Percentiles rank a stretch among this genome's conserved stretches.
Conservation (phyloP, 345 rosid species). For the Cardamine resedifolia region DNA sequence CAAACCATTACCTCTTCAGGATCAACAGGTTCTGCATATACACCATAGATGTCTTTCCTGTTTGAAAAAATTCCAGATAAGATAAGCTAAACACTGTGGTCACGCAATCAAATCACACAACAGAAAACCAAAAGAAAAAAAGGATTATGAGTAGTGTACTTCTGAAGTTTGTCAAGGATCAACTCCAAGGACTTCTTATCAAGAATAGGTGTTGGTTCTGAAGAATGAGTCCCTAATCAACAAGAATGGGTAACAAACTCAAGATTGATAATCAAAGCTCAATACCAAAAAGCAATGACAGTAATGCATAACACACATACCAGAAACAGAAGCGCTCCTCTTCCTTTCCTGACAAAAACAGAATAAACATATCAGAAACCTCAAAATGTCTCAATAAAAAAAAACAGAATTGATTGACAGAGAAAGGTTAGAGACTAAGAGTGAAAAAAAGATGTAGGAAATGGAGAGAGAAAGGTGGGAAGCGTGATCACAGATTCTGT, state of each 20-base stretch:
- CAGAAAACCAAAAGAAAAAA: neutral
- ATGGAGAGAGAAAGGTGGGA: constrained; percentile 59
- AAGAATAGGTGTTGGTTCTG: constrained; percentile 57
- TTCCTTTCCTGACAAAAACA: constrained; percentile 56
- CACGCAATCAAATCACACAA: neutral
- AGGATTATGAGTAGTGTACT: constrained; percentile 44
- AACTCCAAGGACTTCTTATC: constrained; percentile 78
- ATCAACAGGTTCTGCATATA: constrained; percentile 93
- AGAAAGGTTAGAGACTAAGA: constrained; percentile 9
- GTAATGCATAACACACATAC: constrained; percentile 40
- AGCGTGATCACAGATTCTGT: constrained; percentile 84
- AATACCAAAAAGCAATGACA: constrained; percentile 10
- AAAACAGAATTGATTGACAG: constrained; percentile 40
- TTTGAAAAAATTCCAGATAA: constrained; percentile 37
- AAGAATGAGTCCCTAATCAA: constrained; percentile 51
- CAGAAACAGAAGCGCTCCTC: constrained; percentile 51
- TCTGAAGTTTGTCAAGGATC: constrained; percentile 92
- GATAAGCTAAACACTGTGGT: constrained; percentile 24
- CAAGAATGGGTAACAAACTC: constrained; percentile 21
- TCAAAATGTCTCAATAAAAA: neutral
- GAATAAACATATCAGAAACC: constrained; percentile 28
- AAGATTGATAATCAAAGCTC: constrained; percentile 24
- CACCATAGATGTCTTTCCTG: constrained; percentile 97
- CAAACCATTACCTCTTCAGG: constrained; percentile 72
- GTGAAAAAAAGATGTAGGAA: constrained; percentile 28